phyloP scores from a whole-genome alignment of 2,329 filamentous ascomycete species.

The Ceratocystis variospora region DNA sequence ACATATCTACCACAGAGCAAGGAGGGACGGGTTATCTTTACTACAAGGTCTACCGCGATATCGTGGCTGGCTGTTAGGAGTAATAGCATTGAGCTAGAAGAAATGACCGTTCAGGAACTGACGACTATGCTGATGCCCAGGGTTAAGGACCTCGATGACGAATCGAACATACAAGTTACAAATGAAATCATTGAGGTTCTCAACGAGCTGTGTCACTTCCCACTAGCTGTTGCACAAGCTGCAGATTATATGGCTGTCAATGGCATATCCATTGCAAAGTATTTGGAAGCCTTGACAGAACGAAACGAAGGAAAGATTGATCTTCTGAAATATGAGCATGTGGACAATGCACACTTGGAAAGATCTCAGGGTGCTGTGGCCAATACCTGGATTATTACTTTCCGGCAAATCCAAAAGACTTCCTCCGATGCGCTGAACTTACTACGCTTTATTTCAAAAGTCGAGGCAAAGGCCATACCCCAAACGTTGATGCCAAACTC shows the following conservation, averaged over 20 bases:
- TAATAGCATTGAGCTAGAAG: background rate
- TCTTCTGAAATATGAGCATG: background rate
- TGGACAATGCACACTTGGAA: background rate
- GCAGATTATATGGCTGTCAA: slow-evolving; percentile 19
- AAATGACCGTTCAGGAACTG: background rate
- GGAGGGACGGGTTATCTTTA: slow-evolving; percentile 13
- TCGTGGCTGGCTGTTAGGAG: background rate
- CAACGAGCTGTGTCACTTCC: slow-evolving; percentile 13
- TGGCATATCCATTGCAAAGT: background rate
- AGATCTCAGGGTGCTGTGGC: background rate
- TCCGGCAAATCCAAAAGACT: background rate
- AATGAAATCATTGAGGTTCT: background rate
- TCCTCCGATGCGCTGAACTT: background rate
- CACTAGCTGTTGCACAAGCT: slow-evolving; percentile 20
- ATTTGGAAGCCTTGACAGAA: background rate
- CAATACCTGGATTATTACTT: background rate
- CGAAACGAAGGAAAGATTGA: background rate
- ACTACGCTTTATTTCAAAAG: background rate
- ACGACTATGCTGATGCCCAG: background rate
- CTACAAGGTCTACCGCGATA: slow-evolving; percentile 3
- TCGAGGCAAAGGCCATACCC: background rate
- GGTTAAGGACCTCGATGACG: background rate
- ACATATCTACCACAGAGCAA: slow-evolving; percentile 25
- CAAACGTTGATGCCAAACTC: background rate
- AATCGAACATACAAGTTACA: background rate